These are phyloP conservation scores for Pisolithus marmoratus DNA, from an alignment of 768 basidiomycete genomes.

Conservation along the genomic window DNA sequence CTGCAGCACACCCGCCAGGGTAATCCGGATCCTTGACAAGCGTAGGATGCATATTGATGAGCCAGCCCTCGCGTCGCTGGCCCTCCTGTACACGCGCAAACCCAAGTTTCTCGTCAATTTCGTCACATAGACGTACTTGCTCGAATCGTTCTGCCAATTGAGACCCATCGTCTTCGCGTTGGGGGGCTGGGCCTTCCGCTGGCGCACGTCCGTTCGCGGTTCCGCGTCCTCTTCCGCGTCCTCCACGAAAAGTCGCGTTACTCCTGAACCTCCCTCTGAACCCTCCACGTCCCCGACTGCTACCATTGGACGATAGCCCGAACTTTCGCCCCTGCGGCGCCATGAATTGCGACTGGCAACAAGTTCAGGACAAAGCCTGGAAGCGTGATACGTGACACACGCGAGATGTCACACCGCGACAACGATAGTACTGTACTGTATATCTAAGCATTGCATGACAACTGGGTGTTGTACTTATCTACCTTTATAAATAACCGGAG, in stretches of 20 bases:
- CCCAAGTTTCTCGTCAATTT: conserved; percentile 91
- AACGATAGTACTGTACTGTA: too few species aligned
- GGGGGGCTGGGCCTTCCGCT: conserved; percentile 46
- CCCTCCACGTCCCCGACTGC: conserved; percentile 37
- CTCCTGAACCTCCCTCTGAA: conserved; percentile 34
- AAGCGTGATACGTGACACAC: conserved; percentile 15
- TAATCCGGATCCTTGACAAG: conserved; percentile 81
- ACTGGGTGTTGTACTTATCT: too few species aligned
- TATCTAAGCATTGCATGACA: too few species aligned
- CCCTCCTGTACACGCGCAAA: conserved; percentile 83
- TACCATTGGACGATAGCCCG: conserved; percentile 47
- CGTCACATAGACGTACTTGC: conserved; percentile 65
- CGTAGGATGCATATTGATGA: conserved; percentile 99
- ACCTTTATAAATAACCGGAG: too few species aligned
- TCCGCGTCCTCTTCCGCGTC: conserved; percentile 41
- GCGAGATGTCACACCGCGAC: conserved; percentile 17
- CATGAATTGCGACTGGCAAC: conserved; percentile 11
- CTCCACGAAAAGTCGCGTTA: conserved; percentile 36
- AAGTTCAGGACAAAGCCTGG: neutral
- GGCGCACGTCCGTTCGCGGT: conserved; percentile 25
- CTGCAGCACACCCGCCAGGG: conserved; percentile 80
- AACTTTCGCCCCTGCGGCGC: conserved; percentile 46
- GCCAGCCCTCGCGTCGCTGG: conserved; percentile 76
- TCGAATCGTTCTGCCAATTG: conserved; percentile 85
- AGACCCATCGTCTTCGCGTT: conserved; percentile 87